Evolutionary conservation across 192 early-diverging fungal genomes (phyloP), one percentile per base, ranked within the genome.

Genomic region (Linnemannia elongata): DNA sequence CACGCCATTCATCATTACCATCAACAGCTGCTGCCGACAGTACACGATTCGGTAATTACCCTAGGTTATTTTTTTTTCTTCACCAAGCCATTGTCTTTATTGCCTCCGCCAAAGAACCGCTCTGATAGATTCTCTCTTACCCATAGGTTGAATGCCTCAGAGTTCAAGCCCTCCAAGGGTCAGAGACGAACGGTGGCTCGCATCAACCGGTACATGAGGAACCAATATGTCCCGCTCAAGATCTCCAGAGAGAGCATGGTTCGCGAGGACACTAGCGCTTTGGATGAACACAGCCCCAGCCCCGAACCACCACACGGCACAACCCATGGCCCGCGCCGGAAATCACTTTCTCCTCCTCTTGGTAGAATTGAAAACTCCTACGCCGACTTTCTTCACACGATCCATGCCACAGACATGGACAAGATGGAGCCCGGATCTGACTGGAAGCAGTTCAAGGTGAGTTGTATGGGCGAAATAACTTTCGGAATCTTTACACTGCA

Each of bases 11-110:
- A 27, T 57, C 55, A 27, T 22, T 27, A 36, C 38, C 47, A 44
- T n/a, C 68, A 66, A 88, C n/a, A 95, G 93, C 39, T 97, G 95
- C 78, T 96, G 95, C 88, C 93, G 93, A 0, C 91, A 93, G 63
- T 94, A 95, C 79, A 94, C 96, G 0, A 97, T 96, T 82, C 85
- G 90, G 93, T 90, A 89, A 78, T 52, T 45, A 38, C 3, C 17
- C 10, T 66, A 15, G 1, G 9, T 15, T 24, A n/a, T n/a, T 33
- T 9, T 35, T 33, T 12, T 33, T 15, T 33, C 27, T 9, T 1
- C 27, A 13, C 10, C 30, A 27, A 27, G 33, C 12, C 13, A 10
- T 18, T 66, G 60, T 30, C n/a, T 66, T 8, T 27, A 66, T 30
- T 24, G 7, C 30, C 33, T 33, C 2, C 30, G 35, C 30, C 8